Evolutionary conservation across 2,329 filamentous ascomycete species (phyloP).

Genomic region (Torrubiella hemipterigena): DNA sequence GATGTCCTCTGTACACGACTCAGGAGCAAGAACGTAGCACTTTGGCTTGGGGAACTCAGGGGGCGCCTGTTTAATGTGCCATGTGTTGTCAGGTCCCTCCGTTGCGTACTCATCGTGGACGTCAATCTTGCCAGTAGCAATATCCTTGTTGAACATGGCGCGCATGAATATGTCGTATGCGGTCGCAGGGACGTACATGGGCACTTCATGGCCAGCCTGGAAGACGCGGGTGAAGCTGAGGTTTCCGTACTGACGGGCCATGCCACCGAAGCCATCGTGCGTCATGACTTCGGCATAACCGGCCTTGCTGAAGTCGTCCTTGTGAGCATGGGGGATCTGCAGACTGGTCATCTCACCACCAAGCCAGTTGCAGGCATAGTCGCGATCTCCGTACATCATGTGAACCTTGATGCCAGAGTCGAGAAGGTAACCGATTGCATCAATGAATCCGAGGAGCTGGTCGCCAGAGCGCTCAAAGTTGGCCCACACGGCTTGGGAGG

Average conservation of each 20-base stretch:
- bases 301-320: conserved; percentile 37
- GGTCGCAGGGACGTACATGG: conserved; percentile 45
- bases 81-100: conserved; percentile 41
- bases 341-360: conserved; percentile 61
- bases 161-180: conserved; percentile 47
- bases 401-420: conserved; percentile 55
- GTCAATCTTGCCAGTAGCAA: conserved; percentile 39
- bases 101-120: conserved; percentile 37
- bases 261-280: conserved; percentile 50
- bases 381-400: conserved; percentile 54
- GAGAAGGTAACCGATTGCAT: conserved; percentile 46
- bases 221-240: conserved; percentile 55
- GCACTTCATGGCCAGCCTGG: conserved; percentile 51
- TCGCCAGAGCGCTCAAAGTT: conserved; percentile 51
- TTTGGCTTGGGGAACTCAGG: conserved; percentile 32
- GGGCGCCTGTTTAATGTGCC: conserved; percentile 43
- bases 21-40: conserved; percentile 47
- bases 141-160: conserved; percentile 39
- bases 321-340: conserved; percentile 39
- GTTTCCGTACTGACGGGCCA: conserved; percentile 65
- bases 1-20: conserved; percentile 43
- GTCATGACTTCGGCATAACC: conserved; percentile 61
- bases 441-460: conserved; percentile 39
- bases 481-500: conserved; percentile 26
- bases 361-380: conserved; percentile 52